Conservation (phyloP, 768 basidiomycete species). For the Mycena indigotica region DNA sequence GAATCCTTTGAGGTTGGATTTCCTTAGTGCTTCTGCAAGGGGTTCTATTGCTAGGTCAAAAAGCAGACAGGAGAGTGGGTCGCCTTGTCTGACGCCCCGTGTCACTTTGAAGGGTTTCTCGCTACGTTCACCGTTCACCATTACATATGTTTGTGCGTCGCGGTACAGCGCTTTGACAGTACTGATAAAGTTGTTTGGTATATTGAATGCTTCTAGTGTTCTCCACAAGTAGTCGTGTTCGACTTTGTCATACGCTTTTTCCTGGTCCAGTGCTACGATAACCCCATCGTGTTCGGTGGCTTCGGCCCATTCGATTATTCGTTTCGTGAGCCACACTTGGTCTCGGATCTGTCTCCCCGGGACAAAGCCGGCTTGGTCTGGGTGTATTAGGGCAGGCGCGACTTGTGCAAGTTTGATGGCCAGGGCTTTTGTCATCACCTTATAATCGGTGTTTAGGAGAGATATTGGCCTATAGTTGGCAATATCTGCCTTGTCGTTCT, state of each 20-base stretch:
- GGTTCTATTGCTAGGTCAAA: slow-evolving; percentile 46
- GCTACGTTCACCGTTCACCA: slow-evolving; percentile 18
- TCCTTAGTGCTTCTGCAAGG: slow-evolving; percentile 32
- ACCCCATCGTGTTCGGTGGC: slow-evolving; percentile 10
- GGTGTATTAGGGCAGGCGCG: not conserved
- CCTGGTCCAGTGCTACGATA: slow-evolving; percentile 8
- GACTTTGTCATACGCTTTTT: slow-evolving; percentile 21
- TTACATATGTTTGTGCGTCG: slow-evolving; percentile 1
- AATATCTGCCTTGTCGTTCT: slow-evolving; percentile 25
- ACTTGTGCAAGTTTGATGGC: not conserved
- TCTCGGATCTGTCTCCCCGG: slow-evolving; percentile 24
- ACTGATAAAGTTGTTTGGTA: slow-evolving; percentile 15
- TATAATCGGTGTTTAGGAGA: slow-evolving; percentile 2
- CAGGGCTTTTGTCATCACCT: not conserved
- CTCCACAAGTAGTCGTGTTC: slow-evolving; percentile 18
- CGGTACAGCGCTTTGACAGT: slow-evolving; percentile 23
- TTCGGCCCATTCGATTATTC: slow-evolving; percentile 8
- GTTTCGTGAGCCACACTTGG: slow-evolving; percentile 24
- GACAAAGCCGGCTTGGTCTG: slow-evolving; percentile 25
- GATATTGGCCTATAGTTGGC: slow-evolving; percentile 23
- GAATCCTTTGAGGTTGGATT: slow-evolving; percentile 32
- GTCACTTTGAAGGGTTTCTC: slow-evolving; percentile 12
- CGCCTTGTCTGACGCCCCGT: slow-evolving; percentile 31
- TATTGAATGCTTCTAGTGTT: not conserved
- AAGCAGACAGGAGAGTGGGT: slow-evolving; percentile 41